These are phyloP conservation scores for Mrakia hoshinonis DNA, from an alignment of 768 basidiomycete species.

Conservation along the genomic window DNA sequence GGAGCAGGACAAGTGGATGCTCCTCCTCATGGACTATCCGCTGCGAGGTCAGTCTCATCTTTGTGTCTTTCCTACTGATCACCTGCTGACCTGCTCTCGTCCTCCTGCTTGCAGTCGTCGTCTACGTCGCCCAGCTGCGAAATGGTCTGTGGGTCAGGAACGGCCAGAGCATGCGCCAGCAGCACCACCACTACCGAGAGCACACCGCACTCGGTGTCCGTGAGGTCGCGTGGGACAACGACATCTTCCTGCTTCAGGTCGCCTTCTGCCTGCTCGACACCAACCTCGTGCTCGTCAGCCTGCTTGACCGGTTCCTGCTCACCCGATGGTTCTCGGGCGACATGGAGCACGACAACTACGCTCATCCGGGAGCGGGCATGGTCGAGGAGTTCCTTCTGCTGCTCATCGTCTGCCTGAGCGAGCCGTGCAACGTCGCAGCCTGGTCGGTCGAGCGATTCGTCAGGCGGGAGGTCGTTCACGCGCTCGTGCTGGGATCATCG, in stretches of 20 bases:
- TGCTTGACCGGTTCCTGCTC: slow-evolving; percentile 83
- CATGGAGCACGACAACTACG: slow-evolving; percentile 52
- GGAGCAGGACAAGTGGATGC: slow-evolving; percentile 41
- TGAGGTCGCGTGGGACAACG: slow-evolving; percentile 94
- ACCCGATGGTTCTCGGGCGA: slow-evolving; percentile 59
- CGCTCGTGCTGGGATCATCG: slow-evolving; percentile 76
- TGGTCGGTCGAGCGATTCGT: slow-evolving; percentile 59
- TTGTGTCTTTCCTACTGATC: not conserved
- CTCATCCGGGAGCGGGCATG: slow-evolving; percentile 72
- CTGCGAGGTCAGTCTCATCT: slow-evolving; percentile 57
- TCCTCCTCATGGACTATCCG: slow-evolving; percentile 79
- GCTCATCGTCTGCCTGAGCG: slow-evolving; percentile 75
- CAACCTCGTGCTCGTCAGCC: slow-evolving; percentile 66
- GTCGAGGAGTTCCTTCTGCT: slow-evolving; percentile 85
- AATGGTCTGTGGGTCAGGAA: slow-evolving; percentile 97
- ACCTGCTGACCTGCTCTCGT: slow-evolving; percentile 30
- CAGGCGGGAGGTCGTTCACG: slow-evolving; percentile 78
- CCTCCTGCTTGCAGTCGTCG: slow-evolving; percentile 50
- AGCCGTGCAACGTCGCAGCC: slow-evolving; percentile 63
- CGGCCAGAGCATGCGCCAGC: slow-evolving; percentile 88
- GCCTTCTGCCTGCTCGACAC: slow-evolving; percentile 67
- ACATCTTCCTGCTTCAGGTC: slow-evolving; percentile 79
- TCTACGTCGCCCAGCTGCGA: slow-evolving; percentile 89
- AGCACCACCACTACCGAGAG: slow-evolving; percentile 90
- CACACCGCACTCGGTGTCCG: slow-evolving; percentile 62